Percentiles rank a stretch among this genome's conserved stretches.
These are phyloP conservation scores for Diplodia mutila DNA, from an alignment of 2,329 filamentous ascomycete species.

Conservation along the genomic window DNA sequence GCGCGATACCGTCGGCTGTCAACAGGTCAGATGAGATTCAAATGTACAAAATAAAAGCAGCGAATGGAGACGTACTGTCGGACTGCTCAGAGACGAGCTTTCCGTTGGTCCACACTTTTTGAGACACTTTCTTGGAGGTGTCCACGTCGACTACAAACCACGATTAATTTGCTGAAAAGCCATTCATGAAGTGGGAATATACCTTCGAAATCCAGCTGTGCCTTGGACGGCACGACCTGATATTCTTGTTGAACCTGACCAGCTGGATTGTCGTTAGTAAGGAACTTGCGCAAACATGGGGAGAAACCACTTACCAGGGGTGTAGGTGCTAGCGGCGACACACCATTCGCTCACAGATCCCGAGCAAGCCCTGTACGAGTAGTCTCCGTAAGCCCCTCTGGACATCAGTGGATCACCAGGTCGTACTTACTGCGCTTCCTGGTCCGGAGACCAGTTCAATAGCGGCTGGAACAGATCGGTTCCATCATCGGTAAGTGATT, in stretches of 20 bases:
- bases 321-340: slow-evolving; percentile 17
- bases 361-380: background rate
- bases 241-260: slow-evolving; percentile 2
- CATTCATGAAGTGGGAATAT: background rate
- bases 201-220: slow-evolving; percentile 4
- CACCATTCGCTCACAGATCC: slow-evolving; percentile 15
- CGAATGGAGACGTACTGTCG: background rate
- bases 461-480: slow-evolving; percentile 23
- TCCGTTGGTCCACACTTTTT: slow-evolving; percentile 19
- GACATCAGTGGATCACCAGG: background rate
- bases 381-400: background rate
- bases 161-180: background rate
- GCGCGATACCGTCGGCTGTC: background rate
- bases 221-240: background rate
- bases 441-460: slow-evolving; percentile 16
- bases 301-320: background rate
- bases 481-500: slow-evolving; percentile 1
- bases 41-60: too few species aligned
- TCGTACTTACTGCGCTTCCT: background rate
- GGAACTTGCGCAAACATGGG: background rate
- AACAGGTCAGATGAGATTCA: background rate
- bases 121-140: background rate
- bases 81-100: slow-evolving; percentile 15
- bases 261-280: background rate
- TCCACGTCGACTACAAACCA: background rate